These are phyloP conservation scores for Lichtheimia corymbifera DNA, from an alignment of 371 early-diverging fungal genomes.

Conservation along the genomic window DNA sequence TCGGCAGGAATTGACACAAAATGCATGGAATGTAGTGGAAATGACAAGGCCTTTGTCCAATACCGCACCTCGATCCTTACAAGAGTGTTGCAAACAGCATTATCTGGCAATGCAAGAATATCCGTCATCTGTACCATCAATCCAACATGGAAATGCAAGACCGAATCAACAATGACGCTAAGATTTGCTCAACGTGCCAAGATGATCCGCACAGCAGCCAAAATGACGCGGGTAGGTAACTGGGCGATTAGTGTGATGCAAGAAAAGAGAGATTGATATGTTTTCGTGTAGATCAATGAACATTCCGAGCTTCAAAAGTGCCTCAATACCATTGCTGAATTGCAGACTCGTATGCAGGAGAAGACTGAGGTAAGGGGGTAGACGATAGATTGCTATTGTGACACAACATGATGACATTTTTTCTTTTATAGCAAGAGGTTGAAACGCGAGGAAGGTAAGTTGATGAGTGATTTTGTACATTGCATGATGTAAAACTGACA, in stretches of 20 bases:
- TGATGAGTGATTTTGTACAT: neutral
- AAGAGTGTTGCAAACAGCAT: conserved; percentile 83
- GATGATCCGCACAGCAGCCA: conserved; percentile 51
- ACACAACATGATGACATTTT: neutral
- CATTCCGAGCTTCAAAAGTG: conserved; percentile 87
- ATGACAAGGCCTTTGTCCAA: conserved; percentile 67
- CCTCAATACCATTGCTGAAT: conserved; percentile 72
- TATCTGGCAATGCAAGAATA: conserved; percentile 80
- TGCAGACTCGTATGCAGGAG: conserved; percentile 73
- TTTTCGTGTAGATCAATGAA: conserved; percentile 54
- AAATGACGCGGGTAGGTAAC: conserved; percentile 33
- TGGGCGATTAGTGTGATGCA: no score
- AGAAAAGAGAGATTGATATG: neutral
- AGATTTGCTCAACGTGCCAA: conserved; percentile 88
- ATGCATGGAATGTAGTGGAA: no score
- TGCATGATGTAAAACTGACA: neutral
- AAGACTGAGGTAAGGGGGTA: conserved; percentile 44
- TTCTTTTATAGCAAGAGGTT: conserved; percentile 30
- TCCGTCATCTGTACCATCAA: conserved; percentile 86
- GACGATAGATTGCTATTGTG: no score
- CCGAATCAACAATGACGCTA: conserved; percentile 86
- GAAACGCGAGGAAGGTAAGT: conserved; percentile 35
- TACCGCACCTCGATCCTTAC: conserved; percentile 95
- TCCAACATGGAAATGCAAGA: conserved; percentile 64
- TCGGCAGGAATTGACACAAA: no score